phyloP scores from a whole-genome alignment of 1,139 yeast genomes.

The Magnusiomyces sp. region DNA sequence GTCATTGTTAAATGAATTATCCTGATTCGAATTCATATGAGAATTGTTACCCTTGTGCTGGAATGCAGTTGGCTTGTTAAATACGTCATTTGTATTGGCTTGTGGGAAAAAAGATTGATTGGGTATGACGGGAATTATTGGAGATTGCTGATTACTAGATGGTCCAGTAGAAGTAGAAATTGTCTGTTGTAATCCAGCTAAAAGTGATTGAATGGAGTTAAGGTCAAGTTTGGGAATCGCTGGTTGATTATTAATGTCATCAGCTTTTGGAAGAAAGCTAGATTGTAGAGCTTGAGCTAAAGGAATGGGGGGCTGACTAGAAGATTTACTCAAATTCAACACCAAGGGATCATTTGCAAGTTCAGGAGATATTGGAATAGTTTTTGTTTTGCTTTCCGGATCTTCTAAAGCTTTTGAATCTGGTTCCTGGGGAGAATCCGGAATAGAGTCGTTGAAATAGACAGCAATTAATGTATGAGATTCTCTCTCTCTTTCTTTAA shows the following conservation, averaged over 20 bases:
- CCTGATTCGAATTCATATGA: no score
- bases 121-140: no score
- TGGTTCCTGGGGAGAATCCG: slow-evolving; percentile 28
- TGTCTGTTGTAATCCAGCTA: neutral
- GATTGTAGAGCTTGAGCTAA: no score
- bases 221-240: no score
- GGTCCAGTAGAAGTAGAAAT: no score
- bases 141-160: no score
- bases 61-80: neutral
- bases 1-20: no score
- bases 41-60: no score
- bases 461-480: slow-evolving; percentile 23
- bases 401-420: slow-evolving; percentile 9
- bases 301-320: no score
- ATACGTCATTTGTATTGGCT: neutral
- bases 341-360: neutral
- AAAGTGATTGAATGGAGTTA: neutral
- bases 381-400: slow-evolving; percentile 9
- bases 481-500: slow-evolving; percentile 25
- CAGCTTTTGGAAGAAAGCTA: no score
- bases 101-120: neutral
- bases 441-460: slow-evolving; percentile 23
- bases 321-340: no score
- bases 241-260: no score
- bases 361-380: slow-evolving; percentile 15